Percentiles rank a stretch among this genome's conserved stretches.
These are phyloP conservation scores for Tephrocybe rancida DNA, from an alignment of 768 basidiomycete genomes.

Conservation along the genomic window DNA sequence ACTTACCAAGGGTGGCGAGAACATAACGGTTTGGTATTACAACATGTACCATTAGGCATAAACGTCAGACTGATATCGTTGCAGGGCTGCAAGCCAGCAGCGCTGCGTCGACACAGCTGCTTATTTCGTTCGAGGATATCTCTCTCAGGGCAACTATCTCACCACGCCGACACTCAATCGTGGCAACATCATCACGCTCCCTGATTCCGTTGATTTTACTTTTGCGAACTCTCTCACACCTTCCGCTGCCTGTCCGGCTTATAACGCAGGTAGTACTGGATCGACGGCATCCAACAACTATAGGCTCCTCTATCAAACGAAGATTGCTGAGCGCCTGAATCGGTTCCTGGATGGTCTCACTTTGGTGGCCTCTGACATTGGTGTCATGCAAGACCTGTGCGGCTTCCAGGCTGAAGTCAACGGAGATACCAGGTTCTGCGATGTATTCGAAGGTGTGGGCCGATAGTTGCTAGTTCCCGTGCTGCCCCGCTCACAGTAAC, in stretches of 20 bases:
- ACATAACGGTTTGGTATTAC: slow-evolving; percentile 42
- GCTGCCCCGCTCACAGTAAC: not conserved
- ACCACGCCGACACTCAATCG: slow-evolving; percentile 30
- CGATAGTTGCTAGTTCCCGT: not conserved
- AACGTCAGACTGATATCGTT: not conserved
- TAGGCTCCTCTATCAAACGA: slow-evolving; percentile 31
- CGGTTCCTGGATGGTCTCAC: slow-evolving; percentile 34
- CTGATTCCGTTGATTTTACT: slow-evolving; percentile 42
- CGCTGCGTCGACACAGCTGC: slow-evolving; percentile 43
- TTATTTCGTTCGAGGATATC: slow-evolving; percentile 41
- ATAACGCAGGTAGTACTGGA: slow-evolving; percentile 31
- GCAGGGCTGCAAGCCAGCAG: slow-evolving; percentile 43
- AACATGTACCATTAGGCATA: not conserved
- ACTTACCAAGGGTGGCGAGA: slow-evolving; percentile 40
- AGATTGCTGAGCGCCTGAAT: slow-evolving; percentile 38
- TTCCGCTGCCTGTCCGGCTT: slow-evolving; percentile 38
- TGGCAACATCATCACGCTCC: slow-evolving; percentile 34
- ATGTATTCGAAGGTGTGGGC: slow-evolving; percentile 36
- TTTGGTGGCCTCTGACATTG: slow-evolving; percentile 35
- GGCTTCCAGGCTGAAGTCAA: slow-evolving; percentile 40
- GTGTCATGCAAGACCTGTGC: slow-evolving; percentile 46
- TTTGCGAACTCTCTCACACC: slow-evolving; percentile 47
- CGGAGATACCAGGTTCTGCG: slow-evolving; percentile 42
- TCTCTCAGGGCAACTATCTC: slow-evolving; percentile 43
- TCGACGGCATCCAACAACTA: slow-evolving; percentile 27